A percentile compares a stretch with the other conserved stretches of the same genome.
Conservation (phyloP, 306 rosid species). For the Glycine tomentella region DNA sequence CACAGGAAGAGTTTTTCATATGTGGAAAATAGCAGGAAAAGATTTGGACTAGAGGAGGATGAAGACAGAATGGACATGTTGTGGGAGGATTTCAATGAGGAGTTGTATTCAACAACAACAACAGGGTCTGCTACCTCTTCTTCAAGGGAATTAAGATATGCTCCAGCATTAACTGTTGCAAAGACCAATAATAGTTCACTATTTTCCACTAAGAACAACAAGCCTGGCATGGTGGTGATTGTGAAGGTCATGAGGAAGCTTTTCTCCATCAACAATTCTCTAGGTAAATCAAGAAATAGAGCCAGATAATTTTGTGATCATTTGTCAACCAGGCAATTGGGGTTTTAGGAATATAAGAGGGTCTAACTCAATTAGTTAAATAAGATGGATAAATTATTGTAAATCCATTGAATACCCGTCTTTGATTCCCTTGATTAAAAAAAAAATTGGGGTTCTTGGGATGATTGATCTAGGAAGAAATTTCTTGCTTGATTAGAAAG, state of each 20-base stretch:
- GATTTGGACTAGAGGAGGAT: no score
- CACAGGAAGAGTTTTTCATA: no score
- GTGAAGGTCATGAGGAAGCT: slow-evolving; percentile 59
- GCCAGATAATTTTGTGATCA: slow-evolving; percentile 18
- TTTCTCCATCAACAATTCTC: slow-evolving; percentile 49
- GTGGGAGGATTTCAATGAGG: slow-evolving; percentile 73
- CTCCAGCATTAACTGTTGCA: slow-evolving; percentile 24
- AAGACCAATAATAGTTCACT: slow-evolving; percentile 23
- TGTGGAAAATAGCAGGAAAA: no score
- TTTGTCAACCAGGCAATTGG: slow-evolving; percentile 10
- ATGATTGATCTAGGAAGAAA: slow-evolving; percentile 1
- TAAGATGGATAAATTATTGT: no score
- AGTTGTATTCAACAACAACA: slow-evolving; percentile 36
- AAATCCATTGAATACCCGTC: no score
- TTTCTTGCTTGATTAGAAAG: slow-evolving; percentile 3
- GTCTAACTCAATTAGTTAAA: no score
- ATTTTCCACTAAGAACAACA: slow-evolving; percentile 34
- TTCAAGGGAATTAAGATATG: slow-evolving; percentile 51
- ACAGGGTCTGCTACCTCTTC: slow-evolving; percentile 52
- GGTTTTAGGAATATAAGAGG: background rate
- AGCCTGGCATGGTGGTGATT: slow-evolving; percentile 51
- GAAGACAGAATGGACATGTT: slow-evolving; percentile 46
- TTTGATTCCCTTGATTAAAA: no score
- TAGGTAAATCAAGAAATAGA: slow-evolving; percentile 43
- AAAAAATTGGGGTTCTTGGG: background rate